Conservation (phyloP, 345 rosid species). For the Lenwebbia sp. region DNA sequence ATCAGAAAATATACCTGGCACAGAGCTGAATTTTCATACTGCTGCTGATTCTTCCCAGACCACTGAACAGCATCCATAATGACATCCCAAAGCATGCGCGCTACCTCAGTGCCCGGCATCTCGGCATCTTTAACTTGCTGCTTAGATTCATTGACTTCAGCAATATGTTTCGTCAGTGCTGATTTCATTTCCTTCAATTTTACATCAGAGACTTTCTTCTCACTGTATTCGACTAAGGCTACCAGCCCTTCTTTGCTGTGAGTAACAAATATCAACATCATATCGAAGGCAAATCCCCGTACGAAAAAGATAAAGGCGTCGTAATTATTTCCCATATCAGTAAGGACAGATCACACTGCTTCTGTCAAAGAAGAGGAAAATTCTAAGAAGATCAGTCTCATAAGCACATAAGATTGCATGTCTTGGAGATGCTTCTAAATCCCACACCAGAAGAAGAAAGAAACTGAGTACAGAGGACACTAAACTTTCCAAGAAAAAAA, state of each 20-base stretch:
- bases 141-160: constrained; percentile 77
- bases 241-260: constrained; percentile 78
- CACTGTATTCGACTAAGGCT: constrained; percentile 82
- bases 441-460: background rate
- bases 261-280: constrained; percentile 1
- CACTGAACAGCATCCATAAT: constrained; percentile 98
- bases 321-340: too few species aligned
- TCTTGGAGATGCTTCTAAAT: background rate
- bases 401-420: background rate
- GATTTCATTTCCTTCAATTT: constrained; percentile 82
- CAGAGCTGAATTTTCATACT: constrained; percentile 73
- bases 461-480: background rate
- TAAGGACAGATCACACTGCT: too few species aligned
- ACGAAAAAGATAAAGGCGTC: background rate
- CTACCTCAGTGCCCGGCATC: constrained; percentile 63
- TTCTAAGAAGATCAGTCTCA: background rate
- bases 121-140: constrained; percentile 76
- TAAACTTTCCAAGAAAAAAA: background rate
- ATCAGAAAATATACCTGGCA: constrained; percentile 46
- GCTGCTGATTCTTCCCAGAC: constrained; percentile 99
- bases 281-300: background rate
- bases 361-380: background rate
- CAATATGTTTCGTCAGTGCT: constrained; percentile 59
- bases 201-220: constrained; percentile 85
- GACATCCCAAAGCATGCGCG: constrained; percentile 84